These are phyloP conservation scores for Syncephalastrum monosporum DNA, from an alignment of 371 early-diverging fungal species.

Conservation along the genomic window DNA sequence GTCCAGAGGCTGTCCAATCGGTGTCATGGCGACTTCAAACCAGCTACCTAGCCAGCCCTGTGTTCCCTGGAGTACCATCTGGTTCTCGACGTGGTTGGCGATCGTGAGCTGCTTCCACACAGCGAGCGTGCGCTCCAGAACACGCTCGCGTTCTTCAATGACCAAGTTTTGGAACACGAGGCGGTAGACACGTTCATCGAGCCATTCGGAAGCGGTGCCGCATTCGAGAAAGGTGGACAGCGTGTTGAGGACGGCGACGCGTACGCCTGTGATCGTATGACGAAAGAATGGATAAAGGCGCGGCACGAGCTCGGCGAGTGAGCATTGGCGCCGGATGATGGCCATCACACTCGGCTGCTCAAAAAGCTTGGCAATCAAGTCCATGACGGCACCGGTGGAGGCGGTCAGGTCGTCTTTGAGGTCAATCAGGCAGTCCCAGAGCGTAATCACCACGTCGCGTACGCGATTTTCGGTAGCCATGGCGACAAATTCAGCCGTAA, in stretches of 20 bases:
- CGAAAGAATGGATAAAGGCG: conserved; percentile 92
- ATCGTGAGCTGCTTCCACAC: conserved; percentile 72
- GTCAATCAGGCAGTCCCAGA: conserved; percentile 86
- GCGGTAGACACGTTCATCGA: conserved; percentile 72
- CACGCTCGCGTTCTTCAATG: conserved; percentile 77
- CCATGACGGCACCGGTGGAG: conserved; percentile 92
- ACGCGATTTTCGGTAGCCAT: conserved; percentile 61
- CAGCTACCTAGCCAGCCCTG: conserved; percentile 51
- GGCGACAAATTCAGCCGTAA: conserved; percentile 77
- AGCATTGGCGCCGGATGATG: conserved; percentile 47
- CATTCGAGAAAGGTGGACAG: conserved; percentile 76
- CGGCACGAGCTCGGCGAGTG: conserved; percentile 74
- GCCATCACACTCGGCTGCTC: conserved; percentile 62
- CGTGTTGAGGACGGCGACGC: conserved; percentile 82
- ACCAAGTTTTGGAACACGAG: conserved; percentile 89
- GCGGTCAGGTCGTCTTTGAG: conserved; percentile 90
- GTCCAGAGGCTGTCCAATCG: conserved; percentile 81
- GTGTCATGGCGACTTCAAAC: conserved; percentile 66
- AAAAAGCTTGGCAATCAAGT: conserved; percentile 85
- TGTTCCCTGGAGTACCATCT: conserved; percentile 37
- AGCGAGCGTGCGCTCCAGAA: conserved; percentile 62
- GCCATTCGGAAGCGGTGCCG: conserved; percentile 68
- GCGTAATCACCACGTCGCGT: conserved; percentile 68
- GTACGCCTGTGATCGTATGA: conserved; percentile 87
- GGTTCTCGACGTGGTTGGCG: conserved; percentile 31